phyloP scores from a whole-genome alignment of 2,329 filamentous ascomycete genomes.

The Neopestalotiopsis rosae region DNA sequence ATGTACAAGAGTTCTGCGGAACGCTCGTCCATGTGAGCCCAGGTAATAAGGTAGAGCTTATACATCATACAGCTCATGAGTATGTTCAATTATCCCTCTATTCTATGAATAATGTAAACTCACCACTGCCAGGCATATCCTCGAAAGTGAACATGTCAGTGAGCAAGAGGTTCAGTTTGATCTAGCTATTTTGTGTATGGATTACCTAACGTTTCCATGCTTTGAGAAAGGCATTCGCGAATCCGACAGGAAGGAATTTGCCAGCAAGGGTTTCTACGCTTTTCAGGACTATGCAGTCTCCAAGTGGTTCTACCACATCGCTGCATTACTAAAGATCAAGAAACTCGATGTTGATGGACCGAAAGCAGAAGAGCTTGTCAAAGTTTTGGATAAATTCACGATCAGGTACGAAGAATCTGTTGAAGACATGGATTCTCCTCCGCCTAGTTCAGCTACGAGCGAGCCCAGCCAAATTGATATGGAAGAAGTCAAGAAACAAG shows the following conservation, averaged over 20 bases:
- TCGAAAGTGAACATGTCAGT: slow-evolving; percentile 31
- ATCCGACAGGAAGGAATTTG: slow-evolving; percentile 19
- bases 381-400: slow-evolving; percentile 13
- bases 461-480: not conserved
- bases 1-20: slow-evolving; percentile 39
- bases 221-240: slow-evolving; percentile 31
- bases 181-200: slow-evolving; percentile 37
- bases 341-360: not conserved
- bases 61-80: slow-evolving; percentile 44
- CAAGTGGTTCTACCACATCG: slow-evolving; percentile 38
- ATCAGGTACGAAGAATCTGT: slow-evolving; percentile 2
- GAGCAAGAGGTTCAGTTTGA: slow-evolving; percentile 34
- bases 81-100: slow-evolving; percentile 25
- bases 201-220: slow-evolving; percentile 39
- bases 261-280: slow-evolving; percentile 35
- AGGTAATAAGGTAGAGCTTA: slow-evolving; percentile 40
- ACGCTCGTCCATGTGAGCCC: slow-evolving; percentile 41
- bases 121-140: slow-evolving; percentile 16
- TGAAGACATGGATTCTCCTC: not conserved
- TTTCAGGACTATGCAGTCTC: slow-evolving; percentile 45
- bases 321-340: not conserved
- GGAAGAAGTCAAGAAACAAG: slow-evolving; percentile 1
- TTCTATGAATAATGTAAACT: too few species aligned
- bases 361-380: not conserved
- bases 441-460: not conserved